Evolutionary conservation across 192 early-diverging fungal genomes (phyloP), one percentile per base, ranked within the genome.

Genomic region (Funneliformis geosporum): DNA sequence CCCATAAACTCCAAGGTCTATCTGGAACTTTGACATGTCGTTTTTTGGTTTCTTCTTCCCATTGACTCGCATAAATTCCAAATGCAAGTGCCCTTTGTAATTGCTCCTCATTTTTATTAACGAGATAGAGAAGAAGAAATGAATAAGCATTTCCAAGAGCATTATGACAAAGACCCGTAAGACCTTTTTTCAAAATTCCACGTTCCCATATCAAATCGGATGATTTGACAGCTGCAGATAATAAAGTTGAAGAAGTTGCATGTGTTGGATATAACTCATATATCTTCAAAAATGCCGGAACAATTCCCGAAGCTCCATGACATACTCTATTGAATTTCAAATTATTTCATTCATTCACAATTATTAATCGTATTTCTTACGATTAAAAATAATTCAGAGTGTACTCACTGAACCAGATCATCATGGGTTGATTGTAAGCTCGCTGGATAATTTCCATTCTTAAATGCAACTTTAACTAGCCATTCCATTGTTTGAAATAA

Each of bases 1-100:
- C 65, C 65, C 65, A 67, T 33, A 67, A 27, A 67, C 27, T 33
- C 65, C 65, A 67, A 27, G 65, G 65, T 3, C 65, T 27, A 67
- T 67, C 65, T 7, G 65, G 65, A 67, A 67, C 65, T 27, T 18
- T 27, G 38, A 67, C 4, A 33, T 25, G 65, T 67, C 23, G n/a
- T 8, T 28, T 67, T 39, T 67, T 23, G 8, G 27, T 67, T 67
- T 33, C 25, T 39, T 67, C 12, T 67, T 67, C 65, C 65, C 65
- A 67, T 67, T 28, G 25, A 33, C 25, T 33, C 12, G 27, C 25
- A 12, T 27, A 12, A 67, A 33, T 14, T 39, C 25, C 38, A 67
- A 67, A 67, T 39, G 25, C 65, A 5, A 67, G 27, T 27, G 65
- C 38, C 18, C 65, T 33, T 27, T 25, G 4, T 67, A 67, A 39